Base-by-base conservation (phyloP, 768 basidiomycete species). In the Hericium erinaceus region DNA sequence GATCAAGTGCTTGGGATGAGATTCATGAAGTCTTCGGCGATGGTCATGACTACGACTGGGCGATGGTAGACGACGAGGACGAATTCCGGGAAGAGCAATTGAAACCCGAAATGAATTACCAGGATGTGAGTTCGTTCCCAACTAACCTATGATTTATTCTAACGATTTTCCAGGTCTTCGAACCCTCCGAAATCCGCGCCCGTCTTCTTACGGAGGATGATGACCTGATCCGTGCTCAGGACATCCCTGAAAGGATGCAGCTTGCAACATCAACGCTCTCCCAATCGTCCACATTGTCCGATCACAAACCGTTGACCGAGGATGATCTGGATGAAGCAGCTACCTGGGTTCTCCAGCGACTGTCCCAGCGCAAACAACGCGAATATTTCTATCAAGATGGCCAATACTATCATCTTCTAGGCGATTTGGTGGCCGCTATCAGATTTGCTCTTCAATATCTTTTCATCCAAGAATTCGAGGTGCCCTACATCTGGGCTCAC, bases 231-330 rank as follows among this genome's bases (percentile, higher is more conserved):
- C 87, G 95, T 49, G 83, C 80, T 16, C 83, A 81, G 67, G 97
- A 98, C 71, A 83, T 91, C 39, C 97, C 97, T 1, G 97, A 99
- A 68, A 87, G 97, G 51, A 93, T 95, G 88, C 94, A 95, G 69
- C 80, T 98, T 18, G 82, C 86, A 13, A 88, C 84, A 20, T 92
- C 89, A 20, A 88, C 92, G 0, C 72, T 97, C n/a, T 90, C 90
- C 1, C 69, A 75, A 28, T 78, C 78, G 24, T 77, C 88, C 2
- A 79, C 79, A 4, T 72, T 86, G 52, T 83, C 83, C 38, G 67
- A 81, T 9, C 81, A 85, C 63, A 77, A 78, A 48, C 77, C 81
- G 38, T 77, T 92, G 60, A 81, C 82, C 7, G 83, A 85, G 61
- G 79, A 80, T 22, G 90, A 97, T 59, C 72, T 95, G 16, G 79